Evolutionary conservation across 768 basidiomycete species (phyloP).

Genomic region (Rickenella mellea): DNA sequence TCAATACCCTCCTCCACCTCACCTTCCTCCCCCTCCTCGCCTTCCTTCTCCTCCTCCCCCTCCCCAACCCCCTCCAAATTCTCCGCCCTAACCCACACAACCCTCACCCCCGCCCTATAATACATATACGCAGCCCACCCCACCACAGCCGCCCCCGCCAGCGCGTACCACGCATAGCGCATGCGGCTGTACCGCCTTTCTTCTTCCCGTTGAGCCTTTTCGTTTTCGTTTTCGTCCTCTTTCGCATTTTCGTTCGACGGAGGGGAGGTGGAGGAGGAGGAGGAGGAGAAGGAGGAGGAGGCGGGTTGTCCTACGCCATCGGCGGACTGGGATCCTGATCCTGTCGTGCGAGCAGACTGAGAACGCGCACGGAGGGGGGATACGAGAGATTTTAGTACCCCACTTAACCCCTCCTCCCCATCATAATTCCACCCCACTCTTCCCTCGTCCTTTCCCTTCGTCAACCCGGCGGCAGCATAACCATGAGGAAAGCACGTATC

Average conservation of each 20-base stretch:
- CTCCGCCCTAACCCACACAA: too few species aligned
- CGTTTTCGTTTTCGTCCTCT: slow-evolving; percentile 8
- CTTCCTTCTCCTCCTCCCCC: neutral
- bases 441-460: neutral
- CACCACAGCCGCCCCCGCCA: slow-evolving; percentile 31
- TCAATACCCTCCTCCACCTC: neutral
- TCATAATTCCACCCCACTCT: too few species aligned
- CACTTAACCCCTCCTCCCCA: too few species aligned
- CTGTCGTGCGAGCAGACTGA: neutral
- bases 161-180: slow-evolving; percentile 44
- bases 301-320: slow-evolving; percentile 13
- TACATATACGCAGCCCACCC: too few species aligned
- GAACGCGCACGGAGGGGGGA: neutral
- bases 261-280: slow-evolving; percentile 7
- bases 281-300: slow-evolving; percentile 29
- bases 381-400: slow-evolving; percentile 6
- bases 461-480: neutral
- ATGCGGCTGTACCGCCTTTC: slow-evolving; percentile 38
- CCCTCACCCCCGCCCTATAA: too few species aligned
- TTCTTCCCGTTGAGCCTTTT: slow-evolving; percentile 29
- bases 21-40: neutral
- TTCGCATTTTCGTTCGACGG: slow-evolving; percentile 4
- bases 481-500: slow-evolving; percentile 1
- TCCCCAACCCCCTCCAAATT: too few species aligned
- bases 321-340: slow-evolving; percentile 11